Percentiles rank a stretch among this genome's conserved stretches.
Conservation (phyloP, 495 filamentous ascomycete species). For the Bacidia rubella region DNA sequence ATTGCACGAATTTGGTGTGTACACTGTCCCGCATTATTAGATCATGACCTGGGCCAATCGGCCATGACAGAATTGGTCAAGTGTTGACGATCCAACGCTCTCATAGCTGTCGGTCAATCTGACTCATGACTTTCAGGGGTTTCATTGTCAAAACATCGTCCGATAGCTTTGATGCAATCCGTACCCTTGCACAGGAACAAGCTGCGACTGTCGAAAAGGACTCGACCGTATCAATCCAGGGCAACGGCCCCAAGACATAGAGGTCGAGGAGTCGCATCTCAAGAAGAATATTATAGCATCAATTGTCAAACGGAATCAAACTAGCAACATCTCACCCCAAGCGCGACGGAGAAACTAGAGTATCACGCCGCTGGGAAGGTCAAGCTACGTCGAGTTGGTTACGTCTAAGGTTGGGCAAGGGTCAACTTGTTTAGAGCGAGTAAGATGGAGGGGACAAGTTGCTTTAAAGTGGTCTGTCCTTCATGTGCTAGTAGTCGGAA, state of each 20-base stretch:
- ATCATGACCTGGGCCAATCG: constrained; percentile 3
- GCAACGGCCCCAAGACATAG: background rate
- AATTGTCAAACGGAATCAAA: too few relatives aligned
- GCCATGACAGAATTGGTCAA: constrained; percentile 49
- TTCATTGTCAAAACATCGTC: constrained; percentile 62
- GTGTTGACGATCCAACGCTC: constrained; percentile 28
- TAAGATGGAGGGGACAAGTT: too few relatives aligned
- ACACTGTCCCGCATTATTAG: too few relatives aligned
- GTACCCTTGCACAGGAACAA: constrained; percentile 48
- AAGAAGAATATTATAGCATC: background rate
- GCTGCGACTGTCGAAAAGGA: constrained; percentile 66
- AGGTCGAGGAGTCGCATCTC: background rate
- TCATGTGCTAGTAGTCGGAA: too few relatives aligned
- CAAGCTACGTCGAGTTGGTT: too few relatives aligned
- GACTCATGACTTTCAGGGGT: constrained; percentile 50
- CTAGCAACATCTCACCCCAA: too few relatives aligned
- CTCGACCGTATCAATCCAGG: constrained; percentile 34
- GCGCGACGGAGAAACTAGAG: too few relatives aligned
- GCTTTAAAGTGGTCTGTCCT: too few relatives aligned
- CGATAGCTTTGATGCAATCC: constrained; percentile 55
- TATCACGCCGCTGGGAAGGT: too few relatives aligned
- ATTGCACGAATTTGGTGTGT: too few relatives aligned
- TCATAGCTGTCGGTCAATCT: background rate
- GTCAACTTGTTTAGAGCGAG: too few relatives aligned
- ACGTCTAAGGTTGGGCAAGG: too few relatives aligned